Percentiles rank a stretch among this genome's conserved stretches.
phyloP scores from a whole-genome alignment of 768 basidiomycete species.

The Stropharia rugosoannulata region DNA sequence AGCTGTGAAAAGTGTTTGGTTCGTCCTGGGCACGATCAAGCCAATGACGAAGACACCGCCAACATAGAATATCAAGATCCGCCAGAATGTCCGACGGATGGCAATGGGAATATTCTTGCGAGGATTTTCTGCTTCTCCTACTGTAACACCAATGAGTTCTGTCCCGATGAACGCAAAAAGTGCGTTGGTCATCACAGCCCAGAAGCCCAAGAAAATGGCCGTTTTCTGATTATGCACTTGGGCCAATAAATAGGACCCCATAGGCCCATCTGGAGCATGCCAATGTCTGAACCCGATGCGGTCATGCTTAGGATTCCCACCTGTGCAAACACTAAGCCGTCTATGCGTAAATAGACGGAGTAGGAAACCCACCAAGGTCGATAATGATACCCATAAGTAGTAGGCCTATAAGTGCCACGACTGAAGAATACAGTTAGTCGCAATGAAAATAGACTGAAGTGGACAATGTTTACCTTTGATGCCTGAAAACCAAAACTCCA shows the following conservation, averaged over 20 bases:
- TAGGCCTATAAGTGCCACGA: constrained; percentile 46
- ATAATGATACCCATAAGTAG: constrained; percentile 62
- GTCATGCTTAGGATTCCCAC: constrained; percentile 46
- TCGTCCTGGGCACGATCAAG: constrained; percentile 63
- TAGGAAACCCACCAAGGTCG: constrained; percentile 51
- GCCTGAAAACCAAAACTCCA: constrained; percentile 74
- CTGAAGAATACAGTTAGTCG: constrained; percentile 19
- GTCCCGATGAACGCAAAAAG: constrained; percentile 76
- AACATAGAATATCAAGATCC: constrained; percentile 60
- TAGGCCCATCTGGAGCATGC: constrained; percentile 50
- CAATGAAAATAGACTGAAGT: not conserved
- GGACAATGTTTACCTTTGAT: constrained; percentile 56
- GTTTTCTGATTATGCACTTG: constrained; percentile 49
- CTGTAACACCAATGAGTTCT: constrained; percentile 69
- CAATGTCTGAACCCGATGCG: constrained; percentile 51
- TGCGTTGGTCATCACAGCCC: constrained; percentile 69
- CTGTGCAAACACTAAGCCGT: constrained; percentile 33
- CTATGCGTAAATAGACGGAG: constrained; percentile 18
- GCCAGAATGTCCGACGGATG: constrained; percentile 63
- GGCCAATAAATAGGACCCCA: constrained; percentile 49
- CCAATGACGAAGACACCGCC: constrained; percentile 73
- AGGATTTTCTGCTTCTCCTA: constrained; percentile 68
- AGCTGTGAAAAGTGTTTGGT: constrained; percentile 45
- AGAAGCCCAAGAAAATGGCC: constrained; percentile 68
- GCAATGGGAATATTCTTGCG: constrained; percentile 72